Conservation (phyloP, 345 rosid genomes). For the Eucalyptus melliodora region DNA sequence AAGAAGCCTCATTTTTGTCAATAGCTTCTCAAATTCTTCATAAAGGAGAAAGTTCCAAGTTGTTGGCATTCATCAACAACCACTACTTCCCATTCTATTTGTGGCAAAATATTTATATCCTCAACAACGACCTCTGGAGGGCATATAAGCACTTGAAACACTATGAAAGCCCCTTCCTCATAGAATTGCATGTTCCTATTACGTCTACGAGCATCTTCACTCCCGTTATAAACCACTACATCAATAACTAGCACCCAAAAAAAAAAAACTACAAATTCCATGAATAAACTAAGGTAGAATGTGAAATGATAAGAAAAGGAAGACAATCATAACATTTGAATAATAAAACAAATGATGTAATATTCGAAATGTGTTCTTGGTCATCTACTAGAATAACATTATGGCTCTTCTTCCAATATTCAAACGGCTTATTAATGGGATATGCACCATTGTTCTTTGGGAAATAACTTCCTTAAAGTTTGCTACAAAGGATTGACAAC, state of each 20-base stretch:
- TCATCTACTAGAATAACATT: too few relatives aligned
- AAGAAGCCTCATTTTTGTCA: conserved; percentile 25
- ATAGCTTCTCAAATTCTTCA: conserved; percentile 21
- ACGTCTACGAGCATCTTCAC: conserved; percentile 10
- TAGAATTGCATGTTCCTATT: conserved; percentile 29
- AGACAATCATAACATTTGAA: too few relatives aligned
- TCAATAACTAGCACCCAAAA: background rate
- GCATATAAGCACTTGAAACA: conserved; percentile 39
- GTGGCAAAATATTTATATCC: conserved; percentile 20
- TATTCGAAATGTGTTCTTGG: too few relatives aligned
- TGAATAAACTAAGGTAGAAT: too few relatives aligned
- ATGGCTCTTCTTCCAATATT: too few relatives aligned
- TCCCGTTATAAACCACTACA: conserved; percentile 11
- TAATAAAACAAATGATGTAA: too few relatives aligned
- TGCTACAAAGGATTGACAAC: too few relatives aligned
- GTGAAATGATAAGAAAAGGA: too few relatives aligned
- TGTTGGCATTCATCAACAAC: conserved; percentile 26
- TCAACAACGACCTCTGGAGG: conserved; percentile 24
- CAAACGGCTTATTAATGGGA: too few relatives aligned
- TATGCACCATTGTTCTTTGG: too few relatives aligned
- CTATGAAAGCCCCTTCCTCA: conserved; percentile 15
- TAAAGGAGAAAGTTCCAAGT: conserved; percentile 1
- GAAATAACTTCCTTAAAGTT: too few relatives aligned
- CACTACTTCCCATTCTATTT: conserved; percentile 32
- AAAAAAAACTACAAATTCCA: too few relatives aligned